phyloP scores from a whole-genome alignment of 2,329 filamentous ascomycete species.

The Xylaria sp. region DNA sequence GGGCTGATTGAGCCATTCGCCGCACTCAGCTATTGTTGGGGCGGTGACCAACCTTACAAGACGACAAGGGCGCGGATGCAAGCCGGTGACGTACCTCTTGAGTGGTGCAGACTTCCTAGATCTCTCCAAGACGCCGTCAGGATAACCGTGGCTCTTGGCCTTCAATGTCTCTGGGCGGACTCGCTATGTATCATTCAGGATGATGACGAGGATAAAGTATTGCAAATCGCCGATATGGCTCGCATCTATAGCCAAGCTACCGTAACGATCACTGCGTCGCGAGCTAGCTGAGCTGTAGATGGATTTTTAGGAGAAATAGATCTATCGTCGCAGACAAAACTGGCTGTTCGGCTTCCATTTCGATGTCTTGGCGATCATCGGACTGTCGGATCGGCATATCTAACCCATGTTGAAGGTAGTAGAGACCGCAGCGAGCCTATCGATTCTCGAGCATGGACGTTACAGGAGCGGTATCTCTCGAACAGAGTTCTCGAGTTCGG shows the following conservation, averaged over 20 bases:
- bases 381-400: constrained; percentile 2
- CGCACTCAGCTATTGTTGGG: constrained; percentile 20
- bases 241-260: constrained; percentile 4
- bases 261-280: constrained; percentile 11
- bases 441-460: constrained; percentile 9
- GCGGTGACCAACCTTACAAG: constrained; percentile 17
- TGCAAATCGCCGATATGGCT: constrained; percentile 16
- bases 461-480: constrained; percentile 14
- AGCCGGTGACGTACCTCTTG: background rate
- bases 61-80: constrained; percentile 13
- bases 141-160: constrained; percentile 1
- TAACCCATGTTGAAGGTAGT: background rate
- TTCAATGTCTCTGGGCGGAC: constrained; percentile 12
- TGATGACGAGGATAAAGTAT: constrained; percentile 5
- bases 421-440: constrained; percentile 7
- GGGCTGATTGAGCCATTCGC: background rate
- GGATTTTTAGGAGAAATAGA: constrained; percentile 10
- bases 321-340: background rate
- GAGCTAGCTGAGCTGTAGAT: background rate
- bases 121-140: constrained; percentile 15
- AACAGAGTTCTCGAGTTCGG: constrained; percentile 9
- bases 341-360: constrained; percentile 5
- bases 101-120: constrained; percentile 9
- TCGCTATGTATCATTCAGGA: constrained; percentile 18
- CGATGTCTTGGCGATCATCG: background rate